Evolutionary conservation across 768 basidiomycete genomes (phyloP).

Genomic region (Xerocomellus chrysenteron): DNA sequence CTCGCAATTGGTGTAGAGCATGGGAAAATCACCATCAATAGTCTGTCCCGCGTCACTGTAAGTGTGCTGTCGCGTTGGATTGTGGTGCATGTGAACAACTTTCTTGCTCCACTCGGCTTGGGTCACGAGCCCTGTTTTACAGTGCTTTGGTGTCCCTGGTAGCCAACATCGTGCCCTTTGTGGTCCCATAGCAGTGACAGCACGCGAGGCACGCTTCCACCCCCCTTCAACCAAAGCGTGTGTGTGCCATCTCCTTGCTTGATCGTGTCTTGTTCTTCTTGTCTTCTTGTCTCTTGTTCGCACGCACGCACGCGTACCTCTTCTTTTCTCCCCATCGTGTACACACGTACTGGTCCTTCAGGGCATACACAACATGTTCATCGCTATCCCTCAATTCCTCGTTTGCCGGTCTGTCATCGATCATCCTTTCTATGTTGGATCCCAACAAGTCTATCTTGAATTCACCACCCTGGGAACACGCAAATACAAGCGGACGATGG

Average conservation of each 20-base stretch:
- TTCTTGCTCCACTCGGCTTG: conserved; percentile 83
- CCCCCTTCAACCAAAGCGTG: conserved; percentile 38
- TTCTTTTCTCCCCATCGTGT: no score
- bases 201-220: conserved; percentile 10
- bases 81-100: no score
- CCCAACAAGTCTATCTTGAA: conserved; percentile 46
- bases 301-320: no score
- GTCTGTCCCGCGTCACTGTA: no score
- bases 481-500: no score
- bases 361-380: conserved; percentile 95
- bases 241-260: conserved; percentile 27
- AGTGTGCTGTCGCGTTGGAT: no score
- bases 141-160: conserved; percentile 68
- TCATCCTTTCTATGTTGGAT: conserved; percentile 86
- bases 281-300: no score
- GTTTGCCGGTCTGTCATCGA: conserved; percentile 79
- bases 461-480: conserved; percentile 14
- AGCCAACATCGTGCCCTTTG: conserved; percentile 66
- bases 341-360: conserved; percentile 24
- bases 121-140: conserved; percentile 80
- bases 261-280: neutral
- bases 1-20: no score
- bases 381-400: conserved; percentile 93
- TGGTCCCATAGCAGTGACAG: conserved; percentile 24
- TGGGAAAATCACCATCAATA: no score